These are phyloP conservation scores for Davidsoniella virescens DNA, from an alignment of 2,329 filamentous ascomycete genomes.

Conservation along the genomic window DNA sequence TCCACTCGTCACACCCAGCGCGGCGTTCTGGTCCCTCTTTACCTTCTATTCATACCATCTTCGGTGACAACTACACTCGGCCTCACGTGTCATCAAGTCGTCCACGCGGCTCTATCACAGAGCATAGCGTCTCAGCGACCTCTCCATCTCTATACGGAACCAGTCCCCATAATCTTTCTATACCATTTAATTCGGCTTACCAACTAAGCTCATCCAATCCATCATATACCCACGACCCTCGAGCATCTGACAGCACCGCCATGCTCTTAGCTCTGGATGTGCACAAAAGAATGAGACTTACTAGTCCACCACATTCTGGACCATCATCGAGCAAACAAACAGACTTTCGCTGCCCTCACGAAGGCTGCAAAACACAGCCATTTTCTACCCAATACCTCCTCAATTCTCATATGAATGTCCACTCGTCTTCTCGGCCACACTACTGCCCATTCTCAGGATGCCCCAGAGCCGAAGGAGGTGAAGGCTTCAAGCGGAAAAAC, in stretches of 20 bases:
- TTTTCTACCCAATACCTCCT: slow-evolving; percentile 66
- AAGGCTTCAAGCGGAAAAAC: slow-evolving; percentile 56
- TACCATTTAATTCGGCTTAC: slow-evolving; percentile 2
- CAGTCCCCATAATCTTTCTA: too few species aligned
- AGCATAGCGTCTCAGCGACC: background rate
- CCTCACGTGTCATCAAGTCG: background rate
- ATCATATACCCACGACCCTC: slow-evolving; percentile 2
- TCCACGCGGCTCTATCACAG: background rate
- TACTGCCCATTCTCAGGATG: slow-evolving; percentile 49
- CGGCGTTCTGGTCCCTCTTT: background rate
- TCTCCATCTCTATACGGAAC: slow-evolving; percentile 1
- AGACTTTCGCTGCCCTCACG: slow-evolving; percentile 15
- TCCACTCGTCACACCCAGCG: background rate
- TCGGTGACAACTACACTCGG: slow-evolving; percentile 3
- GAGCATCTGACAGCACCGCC: background rate
- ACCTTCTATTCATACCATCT: slow-evolving; percentile 6
- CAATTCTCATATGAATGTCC: slow-evolving; percentile 63
- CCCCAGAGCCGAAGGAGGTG: slow-evolving; percentile 45
- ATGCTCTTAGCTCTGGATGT: slow-evolving; percentile 1
- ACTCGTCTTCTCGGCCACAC: slow-evolving; percentile 48
- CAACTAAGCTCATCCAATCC: slow-evolving; percentile 11
- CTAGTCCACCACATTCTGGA: slow-evolving; percentile 3
- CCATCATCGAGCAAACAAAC: slow-evolving; percentile 1
- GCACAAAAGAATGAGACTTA: slow-evolving; percentile 4
- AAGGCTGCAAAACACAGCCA: slow-evolving; percentile 52